Evolutionary conservation across 179 eudicot species (phyloP), one percentile per base, ranked within the genome.

Genomic region (Camellia oleifera): DNA sequence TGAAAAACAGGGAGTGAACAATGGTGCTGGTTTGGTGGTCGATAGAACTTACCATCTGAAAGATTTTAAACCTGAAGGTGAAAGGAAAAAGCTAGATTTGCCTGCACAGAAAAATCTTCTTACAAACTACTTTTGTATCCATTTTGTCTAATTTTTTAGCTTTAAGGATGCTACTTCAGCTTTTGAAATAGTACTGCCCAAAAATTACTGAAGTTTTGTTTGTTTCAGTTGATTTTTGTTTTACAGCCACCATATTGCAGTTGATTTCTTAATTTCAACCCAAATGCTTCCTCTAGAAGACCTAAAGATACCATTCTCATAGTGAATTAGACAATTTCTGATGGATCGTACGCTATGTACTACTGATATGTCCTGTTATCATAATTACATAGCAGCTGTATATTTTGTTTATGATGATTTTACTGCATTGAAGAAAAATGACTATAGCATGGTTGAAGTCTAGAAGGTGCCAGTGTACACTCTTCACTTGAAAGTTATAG

Each of bases 51-150:
- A 86, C 82, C 80, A 85, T 77, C 80, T 78, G 67, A 88, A 94
- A 82, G 80, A 76, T 78, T 85, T 86, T 78, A 92, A 79, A 81
- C 81, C 87, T 65, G 91, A 86, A 75, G 78, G 83, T 76, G 88
- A 86, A 82, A 90, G 80, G 87, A 90, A 83, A 76, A 92, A 86
- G 90, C 84, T 94, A 61, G 98, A 90, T 65, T 91, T 96, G 89
- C 99, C 98, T 77, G 97, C 85, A 57, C 97, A 94, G 85, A 96
- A 89, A 84, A 96, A 96, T 88, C 78, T 94, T 67, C 75, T 96
- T 85, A 94, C 98, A 58, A 96, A 91, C 84, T 96, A 96, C 85
- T 96, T 96, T 83, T 96, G 99, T 96, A 96, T 96, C 99, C 99
- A 63, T 40, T 72, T 32, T 12, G 48, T 66, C 61, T 61, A 63